Evolutionary conservation across 176 grass and related monocot genomes (phyloP), one percentile per base, ranked within the genome.

Genomic region (Chrysopogon serrulatus): DNA sequence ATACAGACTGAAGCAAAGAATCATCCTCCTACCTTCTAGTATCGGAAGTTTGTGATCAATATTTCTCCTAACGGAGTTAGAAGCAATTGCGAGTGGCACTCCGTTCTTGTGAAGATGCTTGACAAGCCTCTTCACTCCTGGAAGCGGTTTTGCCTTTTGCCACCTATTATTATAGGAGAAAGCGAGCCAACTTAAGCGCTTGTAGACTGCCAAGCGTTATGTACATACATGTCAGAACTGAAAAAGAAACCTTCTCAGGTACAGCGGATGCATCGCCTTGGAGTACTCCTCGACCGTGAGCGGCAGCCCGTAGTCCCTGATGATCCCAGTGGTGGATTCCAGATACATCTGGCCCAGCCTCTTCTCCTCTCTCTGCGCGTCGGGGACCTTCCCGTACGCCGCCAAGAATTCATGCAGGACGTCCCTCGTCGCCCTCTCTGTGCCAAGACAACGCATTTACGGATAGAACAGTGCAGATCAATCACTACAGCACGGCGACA

Each of bases 21-120:
- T 3, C 35, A 77, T 3, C 70, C 43, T 32, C 8, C 47, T 49
- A 97, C 95, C 95, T 90, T 78, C 73, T 39, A 95, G 65, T 70
- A 82, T 80, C 26, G 82, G 30, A 64, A 95, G 73, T 62, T 98
- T 98, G 60, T 74, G 83, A 59, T 95, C 86, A 11, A 98, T 72
- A 79, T 98, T 85, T 74, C 84, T 88, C 84, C 88, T 98, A 42
- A 89, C 34, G 15, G 95, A 98, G 80, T 98, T 98, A 13, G 95
- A 98, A 89, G 95, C 95, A 82, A 98, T 69, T 43, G 84, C 95
- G 41, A 98, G 45, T 2, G 92, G 95, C 32, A 95, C 61, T 10
- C 92, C 88, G 21, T 98, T 89, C 64, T 90, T 82, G 66, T 83
- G 60, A 71, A 98, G 92, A 80, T 98, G 95, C 53, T 81, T 72